These are phyloP conservation scores for Candida pseudofarinosa DNA, from an alignment of 805 yeast genomes.

Conservation along the genomic window DNA sequence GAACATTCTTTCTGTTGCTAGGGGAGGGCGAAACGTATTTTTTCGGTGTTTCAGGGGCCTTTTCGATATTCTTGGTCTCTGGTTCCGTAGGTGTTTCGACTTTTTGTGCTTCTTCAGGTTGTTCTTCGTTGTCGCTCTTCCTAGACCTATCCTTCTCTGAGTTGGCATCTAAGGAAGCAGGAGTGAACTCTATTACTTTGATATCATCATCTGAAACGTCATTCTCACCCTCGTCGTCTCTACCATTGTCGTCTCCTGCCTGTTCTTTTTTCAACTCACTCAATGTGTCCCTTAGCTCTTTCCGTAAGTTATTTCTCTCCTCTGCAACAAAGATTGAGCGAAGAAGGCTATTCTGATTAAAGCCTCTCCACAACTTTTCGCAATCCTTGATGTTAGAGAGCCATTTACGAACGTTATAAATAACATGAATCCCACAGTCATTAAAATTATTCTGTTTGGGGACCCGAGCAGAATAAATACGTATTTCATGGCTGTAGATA, in stretches of 20 bases:
- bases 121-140: background rate
- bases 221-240: background rate
- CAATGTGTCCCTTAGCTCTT: conserved; percentile 19
- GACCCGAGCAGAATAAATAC: conserved; percentile 49
- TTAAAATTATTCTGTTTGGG: conserved; percentile 86
- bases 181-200: conserved; percentile 14
- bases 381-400: conserved; percentile 47
- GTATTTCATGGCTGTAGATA: conserved; percentile 45
- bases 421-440: conserved; percentile 93
- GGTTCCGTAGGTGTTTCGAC: background rate
- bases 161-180: background rate
- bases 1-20: background rate
- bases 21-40: background rate
- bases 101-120: background rate
- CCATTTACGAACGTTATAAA: conserved; percentile 64
- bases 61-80: background rate
- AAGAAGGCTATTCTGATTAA: conserved; percentile 6
- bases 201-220: conserved; percentile 15
- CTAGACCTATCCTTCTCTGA: background rate
- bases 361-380: conserved; percentile 43
- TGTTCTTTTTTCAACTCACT: conserved; percentile 20
- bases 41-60: background rate
- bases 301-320: conserved; percentile 27
- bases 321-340: conserved; percentile 21
- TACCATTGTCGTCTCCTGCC: background rate